These are phyloP conservation scores for Colletotrichum abscissum DNA, from an alignment of 2,329 filamentous ascomycete genomes.

Conservation along the genomic window DNA sequence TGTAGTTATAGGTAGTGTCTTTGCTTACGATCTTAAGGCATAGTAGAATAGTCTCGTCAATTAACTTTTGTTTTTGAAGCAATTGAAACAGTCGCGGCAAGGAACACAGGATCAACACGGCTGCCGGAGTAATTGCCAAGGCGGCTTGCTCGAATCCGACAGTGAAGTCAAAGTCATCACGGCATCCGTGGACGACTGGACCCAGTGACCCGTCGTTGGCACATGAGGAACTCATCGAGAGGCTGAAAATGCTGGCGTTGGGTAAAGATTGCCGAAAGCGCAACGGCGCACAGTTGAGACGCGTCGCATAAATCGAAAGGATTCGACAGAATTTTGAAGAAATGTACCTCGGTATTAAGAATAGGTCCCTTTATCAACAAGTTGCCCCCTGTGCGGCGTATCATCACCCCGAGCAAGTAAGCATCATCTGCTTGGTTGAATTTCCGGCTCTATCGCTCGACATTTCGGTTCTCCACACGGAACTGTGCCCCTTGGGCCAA, in stretches of 20 bases:
- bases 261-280: not conserved
- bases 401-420: not conserved
- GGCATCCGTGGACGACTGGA: constrained; percentile 57
- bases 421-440: not conserved
- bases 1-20: not conserved
- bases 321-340: not conserved
- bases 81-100: constrained; percentile 47
- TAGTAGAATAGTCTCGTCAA: constrained; percentile 48
- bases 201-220: constrained; percentile 53
- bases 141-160: constrained; percentile 60
- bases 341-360: not conserved
- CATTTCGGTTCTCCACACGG: not conserved
- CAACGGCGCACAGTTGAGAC: not conserved
- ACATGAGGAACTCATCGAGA: not conserved
- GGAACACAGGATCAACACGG: constrained; percentile 50
- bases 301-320: not conserved
- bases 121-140: constrained; percentile 55
- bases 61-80: constrained; percentile 44
- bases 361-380: not conserved
- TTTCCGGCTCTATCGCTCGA: not conserved
- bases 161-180: constrained; percentile 62
- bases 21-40: constrained; percentile 32
- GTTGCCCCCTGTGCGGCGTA: not conserved
- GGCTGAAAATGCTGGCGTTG: not conserved
- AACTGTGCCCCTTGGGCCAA: not conserved